Evolutionary conservation across 2,329 filamentous ascomycete genomes (phyloP).

Genomic region (Sarocladiaceae sp.): DNA sequence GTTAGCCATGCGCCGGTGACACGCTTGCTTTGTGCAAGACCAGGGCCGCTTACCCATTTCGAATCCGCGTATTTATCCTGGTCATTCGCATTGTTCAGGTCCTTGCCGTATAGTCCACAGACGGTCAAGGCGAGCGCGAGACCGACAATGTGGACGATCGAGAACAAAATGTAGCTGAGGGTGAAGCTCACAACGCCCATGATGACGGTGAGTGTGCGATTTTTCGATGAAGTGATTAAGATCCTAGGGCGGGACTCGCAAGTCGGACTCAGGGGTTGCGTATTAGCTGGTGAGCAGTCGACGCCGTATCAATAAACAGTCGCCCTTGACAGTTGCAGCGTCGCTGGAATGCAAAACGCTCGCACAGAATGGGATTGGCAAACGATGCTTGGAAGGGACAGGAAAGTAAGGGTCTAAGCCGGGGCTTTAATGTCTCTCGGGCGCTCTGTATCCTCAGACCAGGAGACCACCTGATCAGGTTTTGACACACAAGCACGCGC

Average conservation of each 20-base stretch:
- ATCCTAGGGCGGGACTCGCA: too few species aligned
- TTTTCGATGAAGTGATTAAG: too few species aligned
- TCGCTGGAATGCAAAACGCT: slow-evolving; percentile 2
- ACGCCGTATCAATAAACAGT: too few species aligned
- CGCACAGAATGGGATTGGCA: too few species aligned
- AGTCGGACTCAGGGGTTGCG: too few species aligned
- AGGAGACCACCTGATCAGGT: too few species aligned
- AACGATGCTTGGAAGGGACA: too few species aligned
- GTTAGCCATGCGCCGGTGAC: too few species aligned
- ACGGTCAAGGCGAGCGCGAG: slow-evolving; percentile 72
- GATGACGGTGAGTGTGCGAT: slow-evolving; percentile 10
- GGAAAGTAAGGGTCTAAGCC: not conserved
- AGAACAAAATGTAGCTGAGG: slow-evolving; percentile 48
- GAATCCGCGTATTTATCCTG: slow-evolving; percentile 47
- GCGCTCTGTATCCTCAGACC: too few species aligned
- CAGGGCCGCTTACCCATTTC: slow-evolving; percentile 56
- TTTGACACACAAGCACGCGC: too few species aligned
- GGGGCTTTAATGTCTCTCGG: not conserved
- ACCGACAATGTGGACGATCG: slow-evolving; percentile 64
- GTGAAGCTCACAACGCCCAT: slow-evolving; percentile 42
- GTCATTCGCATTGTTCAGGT: slow-evolving; percentile 51
- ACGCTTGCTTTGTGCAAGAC: too few species aligned
- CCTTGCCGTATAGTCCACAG: slow-evolving; percentile 69
- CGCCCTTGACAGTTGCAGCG: not conserved
- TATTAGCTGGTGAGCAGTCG: too few species aligned